A percentile compares a stretch with the other conserved stretches of the same genome.
Evolutionary conservation across 805 yeast species (phyloP).

Genomic region (Kuraishia floccosa): DNA sequence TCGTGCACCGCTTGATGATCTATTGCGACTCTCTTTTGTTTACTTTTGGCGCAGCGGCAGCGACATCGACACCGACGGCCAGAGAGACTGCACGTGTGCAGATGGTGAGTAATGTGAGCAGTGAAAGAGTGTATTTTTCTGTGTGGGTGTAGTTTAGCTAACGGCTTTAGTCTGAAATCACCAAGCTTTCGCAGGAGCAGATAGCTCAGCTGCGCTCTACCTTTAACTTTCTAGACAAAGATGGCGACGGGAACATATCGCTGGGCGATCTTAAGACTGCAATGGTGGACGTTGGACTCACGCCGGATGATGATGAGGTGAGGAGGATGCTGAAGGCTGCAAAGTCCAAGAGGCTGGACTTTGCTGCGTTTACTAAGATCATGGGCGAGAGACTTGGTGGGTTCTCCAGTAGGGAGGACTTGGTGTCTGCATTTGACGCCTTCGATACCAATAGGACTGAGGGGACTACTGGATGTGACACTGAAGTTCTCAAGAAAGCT

Average conservation of each 20-base stretch:
- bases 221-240: constrained; percentile 72
- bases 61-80: too few relatives aligned
- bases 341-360: constrained; percentile 32
- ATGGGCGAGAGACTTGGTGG: constrained; percentile 45
- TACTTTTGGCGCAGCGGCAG: too few relatives aligned
- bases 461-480: constrained; percentile 31
- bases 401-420: constrained; percentile 38
- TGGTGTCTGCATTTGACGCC: constrained; percentile 47
- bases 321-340: constrained; percentile 32
- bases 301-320: constrained; percentile 27
- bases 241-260: constrained; percentile 60
- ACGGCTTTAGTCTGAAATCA: too few relatives aligned
- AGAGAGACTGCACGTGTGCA: too few relatives aligned
- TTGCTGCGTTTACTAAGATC: constrained; percentile 53
- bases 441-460: constrained; percentile 23
- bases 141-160: too few relatives aligned
- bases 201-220: constrained; percentile 60
- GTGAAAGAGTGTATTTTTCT: too few relatives aligned
- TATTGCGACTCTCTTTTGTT: too few relatives aligned
- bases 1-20: too few relatives aligned
- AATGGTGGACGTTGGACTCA: constrained; percentile 40
- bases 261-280: constrained; percentile 42
- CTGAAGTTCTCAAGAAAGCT: constrained; percentile 35
- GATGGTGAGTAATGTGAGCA: too few relatives aligned
- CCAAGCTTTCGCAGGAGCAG: constrained; percentile 26